These are phyloP conservation scores for Boletus barrowsii DNA, from an alignment of 768 basidiomycete genomes.

Conservation along the genomic window DNA sequence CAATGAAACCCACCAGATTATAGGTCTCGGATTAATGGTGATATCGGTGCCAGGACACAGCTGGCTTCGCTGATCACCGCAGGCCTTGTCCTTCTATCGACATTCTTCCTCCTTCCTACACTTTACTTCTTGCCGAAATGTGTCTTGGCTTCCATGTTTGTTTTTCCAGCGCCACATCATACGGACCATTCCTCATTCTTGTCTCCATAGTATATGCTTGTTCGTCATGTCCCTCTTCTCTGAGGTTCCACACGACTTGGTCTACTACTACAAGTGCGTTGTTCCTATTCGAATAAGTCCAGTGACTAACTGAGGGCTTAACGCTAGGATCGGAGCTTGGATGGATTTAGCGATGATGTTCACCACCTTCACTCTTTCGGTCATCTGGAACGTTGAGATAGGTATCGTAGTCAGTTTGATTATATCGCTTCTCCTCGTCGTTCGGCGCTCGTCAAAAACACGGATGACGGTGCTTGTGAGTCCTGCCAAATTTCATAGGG, in stretches of 20 bases:
- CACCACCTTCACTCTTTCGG: slow-evolving; percentile 83
- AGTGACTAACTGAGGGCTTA: background rate
- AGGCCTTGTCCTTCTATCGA: slow-evolving; percentile 70
- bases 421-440: slow-evolving; percentile 84
- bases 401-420: slow-evolving; percentile 89
- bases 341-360: slow-evolving; percentile 83
- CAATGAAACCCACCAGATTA: background rate
- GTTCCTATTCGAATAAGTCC: background rate
- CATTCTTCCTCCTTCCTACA: slow-evolving; percentile 85
- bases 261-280: slow-evolving; percentile 77
- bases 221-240: slow-evolving; percentile 81
- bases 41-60: slow-evolving; percentile 85
- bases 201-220: slow-evolving; percentile 61
- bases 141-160: slow-evolving; percentile 84
- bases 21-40: slow-evolving; percentile 84
- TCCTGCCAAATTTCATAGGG: background rate
- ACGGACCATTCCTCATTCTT: slow-evolving; percentile 6
- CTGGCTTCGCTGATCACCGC: slow-evolving; percentile 84
- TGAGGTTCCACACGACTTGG: slow-evolving; percentile 84
- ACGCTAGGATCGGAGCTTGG: slow-evolving; percentile 79
- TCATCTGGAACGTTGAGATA: slow-evolving; percentile 89
- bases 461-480: slow-evolving; percentile 85
- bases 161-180: slow-evolving; percentile 13
- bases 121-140: slow-evolving; percentile 88
- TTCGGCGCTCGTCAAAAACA: slow-evolving; percentile 83